These are phyloP conservation scores for Colletotrichum karsti DNA, from an alignment of 2,329 filamentous ascomycete genomes.

Conservation along the genomic window DNA sequence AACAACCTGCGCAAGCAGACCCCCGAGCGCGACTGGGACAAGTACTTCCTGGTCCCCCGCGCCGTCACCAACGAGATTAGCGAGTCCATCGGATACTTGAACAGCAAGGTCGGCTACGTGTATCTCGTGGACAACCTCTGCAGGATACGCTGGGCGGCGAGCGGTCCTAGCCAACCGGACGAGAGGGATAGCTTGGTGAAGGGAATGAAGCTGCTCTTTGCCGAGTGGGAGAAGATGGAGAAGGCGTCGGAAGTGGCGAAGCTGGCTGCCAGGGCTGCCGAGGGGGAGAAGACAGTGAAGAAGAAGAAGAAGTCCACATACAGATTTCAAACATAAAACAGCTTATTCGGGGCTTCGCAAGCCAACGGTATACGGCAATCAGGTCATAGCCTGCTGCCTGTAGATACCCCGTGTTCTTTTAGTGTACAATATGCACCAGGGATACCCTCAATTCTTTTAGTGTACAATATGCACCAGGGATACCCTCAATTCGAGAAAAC, in stretches of 20 bases:
- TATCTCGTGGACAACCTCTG: conserved; percentile 90
- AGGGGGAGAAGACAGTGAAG: background rate
- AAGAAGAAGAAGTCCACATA: background rate
- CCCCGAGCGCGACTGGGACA: conserved; percentile 61
- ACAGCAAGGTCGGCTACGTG: conserved; percentile 92
- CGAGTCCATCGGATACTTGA: conserved; percentile 76
- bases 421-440: conserved; percentile 29
- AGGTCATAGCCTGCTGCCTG: conserved; percentile 4
- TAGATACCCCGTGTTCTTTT: conserved; percentile 27
- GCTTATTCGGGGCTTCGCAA: conserved; percentile 5
- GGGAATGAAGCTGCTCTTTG: conserved; percentile 69
- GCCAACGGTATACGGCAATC: background rate
- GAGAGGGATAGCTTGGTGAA: conserved; percentile 75
- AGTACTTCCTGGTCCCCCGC: conserved; percentile 68
- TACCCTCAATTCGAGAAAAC: conserved; percentile 21
- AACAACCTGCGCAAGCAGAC: conserved; percentile 59
- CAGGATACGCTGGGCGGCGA: conserved; percentile 93
- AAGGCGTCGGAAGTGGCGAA: conserved; percentile 35
- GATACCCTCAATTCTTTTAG: conserved; percentile 27
- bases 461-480: conserved; percentile 28
- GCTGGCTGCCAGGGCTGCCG: background rate
- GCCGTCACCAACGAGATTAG: conserved; percentile 69
- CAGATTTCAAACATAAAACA: background rate
- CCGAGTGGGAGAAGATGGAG: conserved; percentile 59
- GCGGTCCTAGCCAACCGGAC: conserved; percentile 70